Percentiles rank a stretch among this genome's conserved stretches.
Evolutionary conservation across 2,329 filamentous ascomycete genomes (phyloP).

Genomic region (Stagonosporopsis vannaccii): DNA sequence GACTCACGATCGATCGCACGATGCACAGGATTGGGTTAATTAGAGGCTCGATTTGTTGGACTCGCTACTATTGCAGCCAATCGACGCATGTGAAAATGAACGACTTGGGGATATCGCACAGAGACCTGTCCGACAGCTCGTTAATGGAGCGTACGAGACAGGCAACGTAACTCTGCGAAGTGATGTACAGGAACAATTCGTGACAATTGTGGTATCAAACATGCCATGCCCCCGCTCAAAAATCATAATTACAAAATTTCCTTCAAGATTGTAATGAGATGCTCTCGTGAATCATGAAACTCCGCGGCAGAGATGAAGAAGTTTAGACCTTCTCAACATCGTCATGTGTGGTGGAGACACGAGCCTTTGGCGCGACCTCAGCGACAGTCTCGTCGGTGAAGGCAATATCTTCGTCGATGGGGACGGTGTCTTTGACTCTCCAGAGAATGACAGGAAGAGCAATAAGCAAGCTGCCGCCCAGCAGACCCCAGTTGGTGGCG

Average conservation of each 20-base stretch:
- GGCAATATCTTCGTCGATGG: conserved; percentile 80
- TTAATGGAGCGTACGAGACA: conserved; percentile 22
- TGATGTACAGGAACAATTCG: conserved; percentile 29
- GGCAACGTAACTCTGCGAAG: conserved; percentile 31
- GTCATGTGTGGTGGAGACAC: conserved; percentile 21
- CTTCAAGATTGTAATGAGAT: conserved; percentile 21
- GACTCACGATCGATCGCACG: not conserved
- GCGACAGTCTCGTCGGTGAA: conserved; percentile 83
- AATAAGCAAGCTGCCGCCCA: conserved; percentile 75
- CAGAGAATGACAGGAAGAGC: conserved; percentile 80
- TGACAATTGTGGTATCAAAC: conserved; percentile 31
- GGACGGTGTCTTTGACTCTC: conserved; percentile 82
- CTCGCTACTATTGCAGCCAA: conserved; percentile 6
- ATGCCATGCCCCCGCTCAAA: conserved; percentile 6
- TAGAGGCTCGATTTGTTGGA: conserved; percentile 5
- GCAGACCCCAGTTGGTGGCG: conserved; percentile 76
- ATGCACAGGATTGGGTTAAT: not conserved
- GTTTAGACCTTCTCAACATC: conserved; percentile 41
- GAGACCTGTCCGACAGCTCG: conserved; percentile 26
- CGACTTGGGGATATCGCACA: conserved; percentile 28
- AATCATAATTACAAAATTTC: conserved; percentile 15
- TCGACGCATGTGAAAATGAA: conserved; percentile 23
- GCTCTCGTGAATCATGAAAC: conserved; percentile 13
- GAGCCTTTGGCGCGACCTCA: conserved; percentile 63
- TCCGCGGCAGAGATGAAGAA: not conserved